Evolutionary conservation across 495 filamentous ascomycete genomes (phyloP), one percentile per base, ranked within the genome.

Genomic region (Penicillium soppii): DNA sequence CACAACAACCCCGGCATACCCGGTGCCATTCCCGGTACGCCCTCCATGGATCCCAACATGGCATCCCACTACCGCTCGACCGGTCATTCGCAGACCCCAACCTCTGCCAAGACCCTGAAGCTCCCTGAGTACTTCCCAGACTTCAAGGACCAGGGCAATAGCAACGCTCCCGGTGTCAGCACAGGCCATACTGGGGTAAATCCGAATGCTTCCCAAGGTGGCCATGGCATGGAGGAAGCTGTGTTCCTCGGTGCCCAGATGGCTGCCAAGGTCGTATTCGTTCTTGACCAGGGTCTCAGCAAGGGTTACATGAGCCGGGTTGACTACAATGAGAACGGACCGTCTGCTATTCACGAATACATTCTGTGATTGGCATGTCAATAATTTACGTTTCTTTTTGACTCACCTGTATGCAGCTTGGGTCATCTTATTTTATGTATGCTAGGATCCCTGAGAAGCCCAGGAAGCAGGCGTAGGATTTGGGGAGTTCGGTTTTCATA

Each of bases 41-140:
- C 51, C 50, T 38, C 62, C 60, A 52, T 78, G 72, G 70, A 73
- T 20, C 68, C 65, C 15, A 50, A 41, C 10, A 49, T 58, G 29
- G 21, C 47, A 5, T 62, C 61, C 15, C 61, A 72, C 43, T 70
- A 80, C 56, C 79, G 83, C 35, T 90, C 94, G 61, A 87, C 84
- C 19, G 80, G 80, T 4, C 91, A 96, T 62, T 86, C 85, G 21
- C 94, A 97, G 69, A 95, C 90, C 15, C 94, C 95, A 0, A 94
- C 85, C 8, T 87, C 78, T 21, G 91, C 97, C 68, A 92, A 90
- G 71, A 70, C 84, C 19, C 77, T 88, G 9, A 84, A 83, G 52
- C 77, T 87, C 49, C 91, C 94, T 2, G 85, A 91, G 39, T 97
- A 97, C 63, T 89, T 97, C 60, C 81, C 89, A 8, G 94, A 97